Conservation (phyloP, 2,329 filamentous ascomycete species). For the Fusarium ramigenum region DNA sequence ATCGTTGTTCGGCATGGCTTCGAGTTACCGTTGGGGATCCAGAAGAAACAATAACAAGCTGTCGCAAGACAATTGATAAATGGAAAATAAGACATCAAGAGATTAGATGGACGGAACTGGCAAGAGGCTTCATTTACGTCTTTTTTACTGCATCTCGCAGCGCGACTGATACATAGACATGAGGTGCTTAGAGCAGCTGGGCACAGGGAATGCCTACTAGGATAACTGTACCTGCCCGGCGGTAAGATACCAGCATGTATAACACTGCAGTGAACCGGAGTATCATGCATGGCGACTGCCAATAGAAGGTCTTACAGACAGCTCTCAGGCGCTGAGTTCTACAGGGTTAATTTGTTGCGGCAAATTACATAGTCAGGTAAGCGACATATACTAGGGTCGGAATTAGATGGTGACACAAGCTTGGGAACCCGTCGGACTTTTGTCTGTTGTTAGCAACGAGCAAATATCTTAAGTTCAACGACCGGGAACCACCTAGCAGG, state of each 20-base stretch:
- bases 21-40: not conserved
- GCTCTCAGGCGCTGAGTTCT: no score
- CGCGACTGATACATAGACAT: fast-evolving
- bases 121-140: not conserved
- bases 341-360: no score
- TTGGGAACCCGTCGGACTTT: not conserved
- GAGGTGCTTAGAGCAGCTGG: not conserved
- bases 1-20: not conserved
- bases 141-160: not conserved
- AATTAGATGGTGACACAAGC: not conserved
- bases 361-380: not conserved
- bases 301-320: not conserved
- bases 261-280: fast-evolving
- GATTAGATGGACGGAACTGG: fast-evolving
- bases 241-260: not conserved
- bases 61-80: not conserved
- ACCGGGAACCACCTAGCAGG: not conserved
- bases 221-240: not conserved
- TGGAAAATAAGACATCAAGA: fast-evolving
- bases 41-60: not conserved
- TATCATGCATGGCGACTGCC: fast-evolving
- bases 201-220: not conserved
- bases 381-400: not conserved
- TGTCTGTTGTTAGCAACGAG: not conserved
- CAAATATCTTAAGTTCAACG: fast-evolving